Conservation (phyloP, 768 basidiomycete species). For the Kwoniella pini region DNA sequence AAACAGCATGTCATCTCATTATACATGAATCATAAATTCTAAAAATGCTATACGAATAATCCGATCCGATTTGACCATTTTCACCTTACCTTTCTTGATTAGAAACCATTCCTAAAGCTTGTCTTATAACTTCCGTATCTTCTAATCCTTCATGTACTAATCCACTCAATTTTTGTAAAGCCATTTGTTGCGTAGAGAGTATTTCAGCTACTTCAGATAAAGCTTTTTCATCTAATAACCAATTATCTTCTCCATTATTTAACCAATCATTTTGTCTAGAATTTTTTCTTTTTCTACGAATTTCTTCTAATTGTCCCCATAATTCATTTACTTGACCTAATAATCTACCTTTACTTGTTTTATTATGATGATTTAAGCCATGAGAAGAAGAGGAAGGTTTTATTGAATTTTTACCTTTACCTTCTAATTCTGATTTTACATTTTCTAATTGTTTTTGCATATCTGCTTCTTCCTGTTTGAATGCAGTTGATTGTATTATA, state of each 20-base stretch:
- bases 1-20: too few species aligned
- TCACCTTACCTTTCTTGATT: conserved; percentile 2
- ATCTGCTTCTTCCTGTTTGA: conserved; percentile 45
- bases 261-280: conserved; percentile 3
- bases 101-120: conserved; percentile 8
- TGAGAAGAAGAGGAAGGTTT: conserved; percentile 3
- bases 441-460: conserved; percentile 33
- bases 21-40: too few species aligned
- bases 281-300: conserved; percentile 33
- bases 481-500: conserved; percentile 41
- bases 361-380: conserved; percentile 3
- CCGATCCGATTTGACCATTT: too few species aligned
- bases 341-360: conserved; percentile 40
- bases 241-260: not conserved
- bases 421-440: conserved; percentile 47
- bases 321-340: conserved; percentile 51
- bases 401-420: conserved; percentile 21
- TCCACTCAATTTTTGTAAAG: conserved; percentile 41
- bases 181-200: conserved; percentile 41
- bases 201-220: conserved; percentile 31
- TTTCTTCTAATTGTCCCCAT: conserved; percentile 49
- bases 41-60: too few species aligned
- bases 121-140: conserved; percentile 41
- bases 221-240: conserved; percentile 10
- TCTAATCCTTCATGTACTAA: conserved; percentile 31